Evolutionary conservation across 2,329 filamentous ascomycete species (phyloP), one percentile per base, ranked within the genome.

Genomic region (Diaporthe citri): DNA sequence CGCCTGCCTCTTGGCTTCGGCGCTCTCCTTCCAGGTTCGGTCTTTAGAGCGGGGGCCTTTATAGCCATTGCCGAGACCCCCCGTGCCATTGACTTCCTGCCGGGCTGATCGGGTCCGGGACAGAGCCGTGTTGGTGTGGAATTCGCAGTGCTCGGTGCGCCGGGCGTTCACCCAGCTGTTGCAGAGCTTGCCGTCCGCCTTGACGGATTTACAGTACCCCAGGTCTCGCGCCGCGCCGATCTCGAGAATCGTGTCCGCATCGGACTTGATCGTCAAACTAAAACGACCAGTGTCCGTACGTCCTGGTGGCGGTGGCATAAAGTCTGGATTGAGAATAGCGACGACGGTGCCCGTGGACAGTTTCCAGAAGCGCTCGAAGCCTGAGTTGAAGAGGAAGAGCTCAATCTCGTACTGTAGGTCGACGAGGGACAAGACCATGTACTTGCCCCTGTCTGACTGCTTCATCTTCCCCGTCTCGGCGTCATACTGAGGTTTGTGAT

Each of bases 331-430:
- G 41, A 99, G 88, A 36, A 99, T 94, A 7, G 96, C 97, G 73
- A 99, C 88, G 1, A 98, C 90, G 0, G 96, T 98, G n/a, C 97
- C 97, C 2, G 95, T 90, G 0, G 92, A 92, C n/a, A 98, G 87
- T 81, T 97, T 97, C 93, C 96, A 98, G 86, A 97, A 99, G 72
- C 94, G 92, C 22, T 94, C 93, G 80, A 98, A 98, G 9, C 95
- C 97, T 0, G 93, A 92, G 79, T 94, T 94, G 84, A 99, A 99
- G 20, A 99, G 90, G 79, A 95, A 98, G 56, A 98, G 89, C 77
- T 98, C 96, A 17, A 99, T 84, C 79, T 98, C 95, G 91, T 93
- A 98, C 79, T 95, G 93, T 15, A 99, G 87, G 82, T 99, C 96
- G 0, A 94, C 95, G 3, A 99, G 88, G 2, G 91, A 94, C 76